A percentile compares a stretch with the other conserved stretches of the same genome.
Conservation (phyloP, 345 rosid species). For the Citrus trifoliata region DNA sequence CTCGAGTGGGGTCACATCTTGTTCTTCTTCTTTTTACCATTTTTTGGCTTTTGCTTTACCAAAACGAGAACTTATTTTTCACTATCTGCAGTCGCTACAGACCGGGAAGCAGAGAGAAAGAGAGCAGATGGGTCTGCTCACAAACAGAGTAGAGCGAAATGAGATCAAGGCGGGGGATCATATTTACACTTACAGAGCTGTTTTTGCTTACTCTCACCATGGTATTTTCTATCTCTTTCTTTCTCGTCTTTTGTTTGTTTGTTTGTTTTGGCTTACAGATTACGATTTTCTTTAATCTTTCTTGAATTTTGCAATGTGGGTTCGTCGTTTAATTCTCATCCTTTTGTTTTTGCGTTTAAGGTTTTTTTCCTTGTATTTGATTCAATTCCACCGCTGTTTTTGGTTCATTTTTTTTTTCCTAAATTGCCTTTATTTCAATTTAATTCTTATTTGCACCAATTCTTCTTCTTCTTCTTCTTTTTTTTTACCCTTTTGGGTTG, state of each 20-base stretch:
- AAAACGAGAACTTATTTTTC: neutral
- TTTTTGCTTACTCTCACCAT: constrained; percentile 94
- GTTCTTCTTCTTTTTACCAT: too few species aligned
- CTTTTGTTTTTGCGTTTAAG: neutral
- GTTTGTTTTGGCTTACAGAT: constrained; percentile 1
- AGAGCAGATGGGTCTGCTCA: constrained; percentile 75
- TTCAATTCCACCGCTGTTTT: neutral
- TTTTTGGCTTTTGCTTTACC: constrained; percentile 1
- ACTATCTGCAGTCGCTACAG: neutral
- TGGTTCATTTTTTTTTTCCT: neutral
- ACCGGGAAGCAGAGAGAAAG: neutral
- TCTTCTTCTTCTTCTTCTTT: neutral
- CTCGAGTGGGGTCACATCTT: neutral
- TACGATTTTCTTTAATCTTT: neutral
- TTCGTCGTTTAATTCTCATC: neutral
- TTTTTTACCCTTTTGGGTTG: neutral
- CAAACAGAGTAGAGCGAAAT: constrained; percentile 67
- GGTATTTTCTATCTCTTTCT: constrained; percentile 40
- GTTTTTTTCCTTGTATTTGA: neutral
- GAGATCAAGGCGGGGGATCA: constrained; percentile 89
- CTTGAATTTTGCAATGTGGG: constrained; percentile 19
- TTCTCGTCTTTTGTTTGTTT: constrained; percentile 1
- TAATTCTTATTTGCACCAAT: neutral
- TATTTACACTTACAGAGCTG: constrained; percentile 93
- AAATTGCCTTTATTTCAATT: neutral